phyloP scores from a whole-genome alignment of 352 stramenopile genomes.

The Globisporangium parvum region DNA sequence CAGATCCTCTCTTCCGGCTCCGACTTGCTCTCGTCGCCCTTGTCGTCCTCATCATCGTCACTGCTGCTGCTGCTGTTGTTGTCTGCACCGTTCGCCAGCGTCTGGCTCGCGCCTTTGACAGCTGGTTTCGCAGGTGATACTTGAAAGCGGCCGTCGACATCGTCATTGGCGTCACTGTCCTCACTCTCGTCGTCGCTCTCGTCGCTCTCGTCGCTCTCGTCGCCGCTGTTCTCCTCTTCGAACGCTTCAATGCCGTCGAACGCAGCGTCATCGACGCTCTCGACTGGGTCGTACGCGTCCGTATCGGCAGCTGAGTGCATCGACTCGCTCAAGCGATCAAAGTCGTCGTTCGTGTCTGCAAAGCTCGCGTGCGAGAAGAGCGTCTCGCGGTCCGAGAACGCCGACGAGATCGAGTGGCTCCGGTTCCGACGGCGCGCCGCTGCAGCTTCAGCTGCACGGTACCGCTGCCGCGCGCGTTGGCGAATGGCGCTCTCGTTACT shows the following conservation, averaged over 20 bases:
- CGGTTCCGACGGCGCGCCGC: neutral
- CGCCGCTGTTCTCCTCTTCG: constrained; percentile 16
- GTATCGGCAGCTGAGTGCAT: constrained; percentile 9
- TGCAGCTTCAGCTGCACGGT: neutral
- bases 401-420: constrained; percentile 14
- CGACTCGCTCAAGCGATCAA: constrained; percentile 23
- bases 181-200: neutral
- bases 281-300: constrained; percentile 5
- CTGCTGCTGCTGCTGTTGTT: no score
- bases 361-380: constrained; percentile 37
- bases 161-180: neutral
- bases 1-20: neutral
- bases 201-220: constrained; percentile 13
- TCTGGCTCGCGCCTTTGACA: neutral
- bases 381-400: constrained; percentile 35
- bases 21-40: neutral
- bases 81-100: no score
- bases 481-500: neutral
- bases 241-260: constrained; percentile 14
- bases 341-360: constrained; percentile 24
- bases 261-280: neutral
- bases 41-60: neutral
- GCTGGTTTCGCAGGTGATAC: no score
- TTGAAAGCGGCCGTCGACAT: neutral
- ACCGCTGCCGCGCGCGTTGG: neutral